These are phyloP conservation scores for Scleroderma bovista DNA, from an alignment of 768 basidiomycete genomes.

Conservation along the genomic window DNA sequence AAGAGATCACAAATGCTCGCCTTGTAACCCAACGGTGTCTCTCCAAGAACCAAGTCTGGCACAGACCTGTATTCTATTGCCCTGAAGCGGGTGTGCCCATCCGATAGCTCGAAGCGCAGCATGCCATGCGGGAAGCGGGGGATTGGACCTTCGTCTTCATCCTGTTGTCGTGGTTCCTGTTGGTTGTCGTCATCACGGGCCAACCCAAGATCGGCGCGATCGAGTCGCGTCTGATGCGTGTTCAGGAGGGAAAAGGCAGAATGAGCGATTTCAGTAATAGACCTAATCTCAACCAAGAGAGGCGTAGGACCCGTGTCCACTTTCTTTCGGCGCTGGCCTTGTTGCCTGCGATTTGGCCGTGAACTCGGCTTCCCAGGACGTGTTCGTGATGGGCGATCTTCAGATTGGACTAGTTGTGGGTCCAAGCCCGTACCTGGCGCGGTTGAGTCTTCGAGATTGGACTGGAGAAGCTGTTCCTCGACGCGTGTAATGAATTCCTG, in stretches of 20 bases:
- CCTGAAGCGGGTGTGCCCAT: conserved; percentile 62
- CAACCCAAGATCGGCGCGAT: conserved; percentile 45
- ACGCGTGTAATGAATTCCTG: conserved; percentile 49
- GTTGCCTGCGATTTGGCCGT: not conserved
- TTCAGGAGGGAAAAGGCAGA: conserved; percentile 81
- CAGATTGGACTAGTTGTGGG: conserved; percentile 13
- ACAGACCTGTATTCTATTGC: conserved; percentile 78
- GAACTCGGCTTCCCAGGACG: conserved; percentile 1
- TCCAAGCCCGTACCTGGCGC: conserved; percentile 59
- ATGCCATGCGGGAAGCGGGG: conserved; percentile 81
- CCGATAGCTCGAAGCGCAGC: conserved; percentile 69
- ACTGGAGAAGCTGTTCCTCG: conserved; percentile 63
- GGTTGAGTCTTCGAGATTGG: conserved; percentile 70
- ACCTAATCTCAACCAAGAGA: conserved; percentile 68
- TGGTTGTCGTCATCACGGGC: conserved; percentile 34
- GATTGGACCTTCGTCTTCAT: conserved; percentile 64
- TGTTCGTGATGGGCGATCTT: not conserved
- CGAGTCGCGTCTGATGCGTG: conserved; percentile 56
- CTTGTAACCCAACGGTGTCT: conserved; percentile 80
- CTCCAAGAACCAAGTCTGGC: conserved; percentile 61
- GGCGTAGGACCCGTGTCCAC: conserved; percentile 35
- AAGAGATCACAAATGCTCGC: conserved; percentile 32
- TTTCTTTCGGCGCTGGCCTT: conserved; percentile 8
- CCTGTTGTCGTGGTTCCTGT: conserved; percentile 47
- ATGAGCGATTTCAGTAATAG: conserved; percentile 77